Conservation (phyloP, 345 rosid species). For the Cardiospermum halicacabum region DNA sequence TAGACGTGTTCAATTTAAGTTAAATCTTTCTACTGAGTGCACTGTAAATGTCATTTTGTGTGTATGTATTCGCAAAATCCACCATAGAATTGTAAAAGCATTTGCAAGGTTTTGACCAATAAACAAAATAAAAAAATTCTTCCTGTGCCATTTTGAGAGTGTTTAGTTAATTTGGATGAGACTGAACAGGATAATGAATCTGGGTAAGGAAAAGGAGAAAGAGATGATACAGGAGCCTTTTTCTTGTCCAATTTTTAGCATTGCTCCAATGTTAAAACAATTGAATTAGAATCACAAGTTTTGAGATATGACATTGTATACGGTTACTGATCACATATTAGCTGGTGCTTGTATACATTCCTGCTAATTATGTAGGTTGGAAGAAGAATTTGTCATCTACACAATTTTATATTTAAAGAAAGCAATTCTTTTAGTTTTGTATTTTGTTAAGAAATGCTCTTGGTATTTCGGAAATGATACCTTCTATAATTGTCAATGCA, state of each 20-base stretch:
- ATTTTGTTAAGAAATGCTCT: background rate
- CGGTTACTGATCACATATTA: background rate
- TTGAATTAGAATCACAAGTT: background rate
- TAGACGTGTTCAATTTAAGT: no score
- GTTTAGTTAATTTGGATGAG: constrained; percentile 3
- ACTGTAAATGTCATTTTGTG: background rate
- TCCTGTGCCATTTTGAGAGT: background rate
- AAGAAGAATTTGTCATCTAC: background rate
- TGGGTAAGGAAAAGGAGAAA: background rate
- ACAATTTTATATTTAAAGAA: background rate
- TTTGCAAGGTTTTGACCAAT: background rate
- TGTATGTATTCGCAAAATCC: background rate
- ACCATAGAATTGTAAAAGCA: background rate
- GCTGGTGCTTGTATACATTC: background rate
- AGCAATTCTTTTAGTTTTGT: background rate
- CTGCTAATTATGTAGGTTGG: background rate
- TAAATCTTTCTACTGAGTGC: no score
- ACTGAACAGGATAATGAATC: background rate
- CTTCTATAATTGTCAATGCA: constrained; percentile 16
- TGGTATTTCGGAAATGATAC: background rate
- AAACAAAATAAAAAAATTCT: background rate
- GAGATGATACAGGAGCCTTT: background rate
- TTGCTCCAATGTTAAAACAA: background rate
- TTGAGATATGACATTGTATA: background rate
- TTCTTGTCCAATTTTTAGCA: background rate